Percentiles rank a stretch among this genome's conserved stretches.
These are phyloP conservation scores for Goffeauzyma gilvescens DNA, from an alignment of 768 basidiomycete species.

Conservation along the genomic window DNA sequence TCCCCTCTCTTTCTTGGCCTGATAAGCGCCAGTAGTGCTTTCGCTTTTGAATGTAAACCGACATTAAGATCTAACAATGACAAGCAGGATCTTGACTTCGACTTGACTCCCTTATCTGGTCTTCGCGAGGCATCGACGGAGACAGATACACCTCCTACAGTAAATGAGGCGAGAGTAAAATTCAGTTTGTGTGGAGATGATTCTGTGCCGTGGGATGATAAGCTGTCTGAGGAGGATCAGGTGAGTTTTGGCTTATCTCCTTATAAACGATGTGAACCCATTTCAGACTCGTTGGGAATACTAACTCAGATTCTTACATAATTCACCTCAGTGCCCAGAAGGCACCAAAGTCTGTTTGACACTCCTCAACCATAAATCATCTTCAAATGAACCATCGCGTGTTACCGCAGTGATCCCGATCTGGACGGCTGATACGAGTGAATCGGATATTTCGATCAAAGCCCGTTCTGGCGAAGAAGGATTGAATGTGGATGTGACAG, in stretches of 20 bases:
- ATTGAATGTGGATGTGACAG: slow-evolving; percentile 21
- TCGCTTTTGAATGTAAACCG: slow-evolving; percentile 2
- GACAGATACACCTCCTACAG: slow-evolving; percentile 29
- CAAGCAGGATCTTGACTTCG: slow-evolving; percentile 13
- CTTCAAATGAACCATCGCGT: slow-evolving; percentile 18
- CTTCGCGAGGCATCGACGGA: slow-evolving; percentile 13
- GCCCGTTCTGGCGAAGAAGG: slow-evolving; percentile 21
- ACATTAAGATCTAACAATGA: neutral
- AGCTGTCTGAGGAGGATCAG: slow-evolving; percentile 28
- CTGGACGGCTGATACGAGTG: slow-evolving; percentile 17
- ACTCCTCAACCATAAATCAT: slow-evolving; percentile 25
- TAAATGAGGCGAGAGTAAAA: slow-evolving; percentile 17
- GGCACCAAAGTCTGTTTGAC: slow-evolving; percentile 26
- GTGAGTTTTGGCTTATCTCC: slow-evolving; percentile 10
- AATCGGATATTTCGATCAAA: slow-evolving; percentile 14
- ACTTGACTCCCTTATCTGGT: slow-evolving; percentile 18
- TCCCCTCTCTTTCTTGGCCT: neutral
- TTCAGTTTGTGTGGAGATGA: slow-evolving; percentile 25
- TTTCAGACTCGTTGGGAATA: neutral
- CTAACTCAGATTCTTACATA: neutral
- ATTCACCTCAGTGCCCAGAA: slow-evolving; percentile 22
- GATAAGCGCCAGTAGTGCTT: neutral
- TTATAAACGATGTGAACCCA: neutral
- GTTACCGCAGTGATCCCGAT: slow-evolving; percentile 30
- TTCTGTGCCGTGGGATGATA: slow-evolving; percentile 19